Evolutionary conservation across 2,329 filamentous ascomycete species (phyloP), one percentile per base, ranked within the genome.

Genomic region (Microcyclosporella mali): DNA sequence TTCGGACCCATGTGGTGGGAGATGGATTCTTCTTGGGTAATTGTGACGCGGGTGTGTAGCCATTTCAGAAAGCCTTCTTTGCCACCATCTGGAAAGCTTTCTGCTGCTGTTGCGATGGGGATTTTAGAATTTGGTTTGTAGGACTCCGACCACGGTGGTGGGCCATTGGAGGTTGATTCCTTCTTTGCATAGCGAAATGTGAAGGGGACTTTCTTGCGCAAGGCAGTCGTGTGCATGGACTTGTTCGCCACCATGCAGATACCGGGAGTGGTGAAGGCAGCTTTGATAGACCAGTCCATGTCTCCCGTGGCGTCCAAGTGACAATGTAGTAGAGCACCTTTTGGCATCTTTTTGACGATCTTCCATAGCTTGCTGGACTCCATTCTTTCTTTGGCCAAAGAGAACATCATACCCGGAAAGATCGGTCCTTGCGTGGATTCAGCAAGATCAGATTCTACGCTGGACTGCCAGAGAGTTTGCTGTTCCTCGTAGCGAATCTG

Each of bases 361-460:
- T 80, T 75, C 88, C 88, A 97, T 17, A 95, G 72, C 58, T 81
- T 81, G 11, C 87, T 94, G 54, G 74, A 73, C 66, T 94, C 87
- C 79, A 95, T 94, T 29, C 80, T 79, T n/a, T 81, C 77, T 65
- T 88, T 90, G 55, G 88, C 88, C 28, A 90, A 74, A 28, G 78
- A 82, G 66, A 95, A 95, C 85, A 94, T 92, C 84, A 95, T 94
- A 9, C 89, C 89, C 0, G 88, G 88, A 60, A 85, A 87, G 38
- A 90, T 70, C 53, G 80, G 78, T 47, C 79, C 75, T 55, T 79
- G 72, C 18, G 69, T 70, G 43, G 78, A 68, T 50, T 77, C 75
- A 3, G 82, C 81, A 2, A 88, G 69, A 33, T 73, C 73, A 58
- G 89, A 81, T 56, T 90, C 84, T 37, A 84, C 78, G 34, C 79